These are phyloP conservation scores for Metschnikowia orientalis DNA, from an alignment of 805 yeast genomes.

Conservation along the genomic window DNA sequence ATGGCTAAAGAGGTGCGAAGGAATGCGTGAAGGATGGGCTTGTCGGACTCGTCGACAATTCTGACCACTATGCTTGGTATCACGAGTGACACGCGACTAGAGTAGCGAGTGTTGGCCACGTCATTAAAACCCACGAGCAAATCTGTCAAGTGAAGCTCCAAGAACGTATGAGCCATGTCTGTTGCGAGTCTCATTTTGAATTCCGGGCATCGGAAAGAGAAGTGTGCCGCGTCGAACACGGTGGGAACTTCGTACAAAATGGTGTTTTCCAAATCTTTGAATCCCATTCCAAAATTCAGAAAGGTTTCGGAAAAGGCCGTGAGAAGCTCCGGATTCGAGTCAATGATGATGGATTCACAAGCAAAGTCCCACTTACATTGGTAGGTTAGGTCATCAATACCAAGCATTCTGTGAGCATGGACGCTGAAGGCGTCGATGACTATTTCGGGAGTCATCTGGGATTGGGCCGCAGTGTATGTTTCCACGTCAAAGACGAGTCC, in stretches of 20 bases:
- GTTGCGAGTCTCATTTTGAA: slow-evolving; percentile 41
- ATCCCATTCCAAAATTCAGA: slow-evolving; percentile 55
- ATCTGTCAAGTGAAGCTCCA: slow-evolving; percentile 19
- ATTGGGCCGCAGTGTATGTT: slow-evolving; percentile 16
- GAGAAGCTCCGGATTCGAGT: slow-evolving; percentile 46
- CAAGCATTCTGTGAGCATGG: slow-evolving; percentile 91
- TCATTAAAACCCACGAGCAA: slow-evolving; percentile 54
- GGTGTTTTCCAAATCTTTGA: slow-evolving; percentile 71
- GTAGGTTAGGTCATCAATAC: slow-evolving; percentile 78
- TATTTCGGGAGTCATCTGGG: slow-evolving; percentile 38
- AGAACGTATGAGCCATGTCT: slow-evolving; percentile 15
- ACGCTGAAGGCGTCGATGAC: slow-evolving; percentile 55
- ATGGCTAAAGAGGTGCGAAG: slow-evolving; percentile 55
- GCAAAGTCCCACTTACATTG: slow-evolving; percentile 87
- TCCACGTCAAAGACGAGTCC: slow-evolving; percentile 24
- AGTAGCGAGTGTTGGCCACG: slow-evolving; percentile 62
- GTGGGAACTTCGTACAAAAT: slow-evolving; percentile 52
- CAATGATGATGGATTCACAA: slow-evolving; percentile 53
- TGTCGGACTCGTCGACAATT: slow-evolving; percentile 19
- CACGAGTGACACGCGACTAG: slow-evolving; percentile 46
- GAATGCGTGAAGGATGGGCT: slow-evolving; percentile 28
- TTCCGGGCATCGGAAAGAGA: slow-evolving; percentile 52
- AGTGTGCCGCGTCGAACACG: slow-evolving; percentile 64
- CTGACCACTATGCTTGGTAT: slow-evolving; percentile 44
- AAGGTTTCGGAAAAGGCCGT: slow-evolving; percentile 41